Evolutionary conservation across 164 flowering plant genomes (phyloP).

Genomic region (Vitis vinifera): ASM3070453v1 NC_081819.1:20576001-20576500

Average conservation of each 20-base stretch:
- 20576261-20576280: conserved; percentile 1
- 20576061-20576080: conserved; percentile 72
- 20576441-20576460: too few species aligned
- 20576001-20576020: conserved; percentile 83
- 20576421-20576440: too few species aligned
- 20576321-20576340: too few species aligned
- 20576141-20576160: conserved; percentile 74
- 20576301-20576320: not conserved
- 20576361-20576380: not conserved
- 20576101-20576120: conserved; percentile 59
- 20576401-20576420: too few species aligned
- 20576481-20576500: too few species aligned
- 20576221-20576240: conserved; percentile 4
- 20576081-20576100: conserved; percentile 78
- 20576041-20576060: conserved; percentile 66
- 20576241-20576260: conserved; percentile 5
- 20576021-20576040: conserved; percentile 86
- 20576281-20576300: not conserved
- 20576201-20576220: conserved; percentile 60
- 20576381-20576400: not conserved
- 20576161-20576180: conserved; percentile 78
- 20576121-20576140: conserved; percentile 70
- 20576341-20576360: not conserved
- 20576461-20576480: too few species aligned
- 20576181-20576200: conserved; percentile 68